phyloP scores from a whole-genome alignment of 805 yeast genomes.

The Wickerhamiella dianesei region DNA sequence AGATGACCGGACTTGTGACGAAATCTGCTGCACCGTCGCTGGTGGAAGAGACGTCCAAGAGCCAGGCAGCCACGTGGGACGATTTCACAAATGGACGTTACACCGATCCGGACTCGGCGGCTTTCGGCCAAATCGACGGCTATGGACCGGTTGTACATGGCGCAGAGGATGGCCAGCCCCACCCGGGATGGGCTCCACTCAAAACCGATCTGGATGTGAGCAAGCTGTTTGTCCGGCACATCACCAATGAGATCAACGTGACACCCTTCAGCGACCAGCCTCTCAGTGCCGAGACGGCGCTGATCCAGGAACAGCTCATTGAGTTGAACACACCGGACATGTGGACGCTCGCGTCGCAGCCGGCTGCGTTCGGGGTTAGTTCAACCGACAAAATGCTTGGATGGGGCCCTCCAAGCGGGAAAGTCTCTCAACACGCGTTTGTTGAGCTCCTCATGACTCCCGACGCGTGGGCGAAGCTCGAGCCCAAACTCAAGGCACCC shows the following conservation, averaged over 20 bases:
- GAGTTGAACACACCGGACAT: conserved; percentile 55
- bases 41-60: neutral
- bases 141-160: conserved; percentile 80
- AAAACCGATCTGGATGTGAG: conserved; percentile 44
- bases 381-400: conserved; percentile 85
- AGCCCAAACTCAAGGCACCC: conserved; percentile 6
- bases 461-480: conserved; percentile 43
- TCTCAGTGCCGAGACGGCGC: conserved; percentile 74
- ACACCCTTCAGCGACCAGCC: conserved; percentile 90
- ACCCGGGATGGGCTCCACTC: conserved; percentile 72
- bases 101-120: conserved; percentile 91
- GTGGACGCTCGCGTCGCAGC: conserved; percentile 91
- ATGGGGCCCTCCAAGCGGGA: conserved; percentile 92
- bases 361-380: conserved; percentile 68
- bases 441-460: conserved; percentile 79
- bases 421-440: conserved; percentile 83
- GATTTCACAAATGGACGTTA: conserved; percentile 93
- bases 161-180: conserved; percentile 51
- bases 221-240: conserved; percentile 52
- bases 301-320: conserved; percentile 83
- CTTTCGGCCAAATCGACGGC: conserved; percentile 96
- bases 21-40: conserved; percentile 1
- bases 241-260: conserved; percentile 59
- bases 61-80: conserved; percentile 77
- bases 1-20: conserved; percentile 36